phyloP scores from a whole-genome alignment of 1,139 yeast genomes.

The Eremothecium gossypii region DNA sequence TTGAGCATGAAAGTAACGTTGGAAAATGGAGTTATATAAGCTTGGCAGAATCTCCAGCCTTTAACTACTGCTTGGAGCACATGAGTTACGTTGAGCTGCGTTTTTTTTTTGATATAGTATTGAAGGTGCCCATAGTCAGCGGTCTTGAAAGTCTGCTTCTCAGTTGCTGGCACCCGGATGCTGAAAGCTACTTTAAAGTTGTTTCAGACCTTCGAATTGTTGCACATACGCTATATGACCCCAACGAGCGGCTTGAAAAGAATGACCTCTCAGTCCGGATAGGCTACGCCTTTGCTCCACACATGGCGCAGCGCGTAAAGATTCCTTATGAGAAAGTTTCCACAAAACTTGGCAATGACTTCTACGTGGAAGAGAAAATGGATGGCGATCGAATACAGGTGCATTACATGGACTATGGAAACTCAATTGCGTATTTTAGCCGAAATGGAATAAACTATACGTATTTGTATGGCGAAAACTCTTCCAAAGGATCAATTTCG shows the following conservation, averaged over 20 bases:
- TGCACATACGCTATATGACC: constrained; percentile 50
- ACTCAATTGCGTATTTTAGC: constrained; percentile 50
- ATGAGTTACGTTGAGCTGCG: constrained; percentile 58
- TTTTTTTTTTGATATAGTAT: constrained; percentile 59
- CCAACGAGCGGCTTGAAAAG: constrained; percentile 35
- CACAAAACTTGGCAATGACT: constrained; percentile 38
- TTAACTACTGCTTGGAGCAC: constrained; percentile 43
- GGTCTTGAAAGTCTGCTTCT: constrained; percentile 56
- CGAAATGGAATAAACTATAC: constrained; percentile 70
- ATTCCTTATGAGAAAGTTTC: constrained; percentile 43
- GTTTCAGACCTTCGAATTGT: constrained; percentile 60
- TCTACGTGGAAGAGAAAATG: constrained; percentile 79
- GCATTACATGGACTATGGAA: constrained; percentile 41
- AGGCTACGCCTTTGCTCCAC: constrained; percentile 59
- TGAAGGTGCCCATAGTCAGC: constrained; percentile 50
- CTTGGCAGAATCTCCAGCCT: constrained; percentile 29
- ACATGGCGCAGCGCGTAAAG: constrained; percentile 49
- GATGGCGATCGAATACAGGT: constrained; percentile 87
- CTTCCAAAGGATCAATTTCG: constrained; percentile 49
- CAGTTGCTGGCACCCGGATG: constrained; percentile 75
- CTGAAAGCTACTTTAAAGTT: constrained; percentile 51
- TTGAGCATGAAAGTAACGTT: constrained; percentile 34
- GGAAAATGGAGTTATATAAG: constrained; percentile 19
- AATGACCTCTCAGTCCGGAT: constrained; percentile 41
- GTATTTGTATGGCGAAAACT: constrained; percentile 58